These are phyloP conservation scores for Calonectria hawksworthii DNA, from an alignment of 2,329 filamentous ascomycete genomes.

Conservation along the genomic window DNA sequence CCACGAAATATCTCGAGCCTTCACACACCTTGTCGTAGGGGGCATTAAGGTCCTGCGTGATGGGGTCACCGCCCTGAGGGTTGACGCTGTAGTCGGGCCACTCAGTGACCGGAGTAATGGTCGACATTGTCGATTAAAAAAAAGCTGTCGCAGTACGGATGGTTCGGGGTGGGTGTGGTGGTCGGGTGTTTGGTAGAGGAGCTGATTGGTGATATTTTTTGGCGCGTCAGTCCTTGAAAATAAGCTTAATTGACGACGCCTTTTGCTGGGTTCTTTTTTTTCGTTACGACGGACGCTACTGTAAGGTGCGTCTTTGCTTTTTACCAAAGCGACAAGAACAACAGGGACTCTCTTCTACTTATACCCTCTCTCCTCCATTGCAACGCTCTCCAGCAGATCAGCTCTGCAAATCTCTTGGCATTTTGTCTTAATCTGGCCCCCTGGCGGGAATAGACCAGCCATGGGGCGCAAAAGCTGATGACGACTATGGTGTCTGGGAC, in stretches of 20 bases:
- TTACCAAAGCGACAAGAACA: not conserved
- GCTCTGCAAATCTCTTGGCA: slow-evolving; percentile 9
- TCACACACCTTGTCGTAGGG: slow-evolving; percentile 56
- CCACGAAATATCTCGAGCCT: not conserved
- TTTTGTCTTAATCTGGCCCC: not conserved
- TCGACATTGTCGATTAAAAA: slow-evolving; percentile 1
- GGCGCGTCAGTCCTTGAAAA: not conserved
- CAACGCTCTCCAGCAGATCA: not conserved
- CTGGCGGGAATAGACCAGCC: not conserved
- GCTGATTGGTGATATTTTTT: not conserved
- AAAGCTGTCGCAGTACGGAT: not conserved
- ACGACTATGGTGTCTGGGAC: not conserved
- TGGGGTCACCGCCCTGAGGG: slow-evolving; percentile 58
- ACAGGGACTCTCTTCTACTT: not conserved
- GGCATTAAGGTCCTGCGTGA: slow-evolving; percentile 59
- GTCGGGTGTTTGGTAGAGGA: not conserved
- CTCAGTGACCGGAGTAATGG: slow-evolving; percentile 48
- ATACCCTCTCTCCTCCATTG: not conserved
- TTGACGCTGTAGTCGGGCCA: slow-evolving; percentile 58
- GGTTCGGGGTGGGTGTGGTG: not conserved
- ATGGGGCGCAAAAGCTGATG: not conserved
- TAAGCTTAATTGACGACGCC: not conserved
- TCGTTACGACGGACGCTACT: not conserved
- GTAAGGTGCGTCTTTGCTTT: not conserved
- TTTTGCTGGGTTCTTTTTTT: not conserved